Evolutionary conservation across 805 yeast genomes (phyloP), one percentile per base, ranked within the genome.

Genomic region (Cyberlindnera japonica): DNA sequence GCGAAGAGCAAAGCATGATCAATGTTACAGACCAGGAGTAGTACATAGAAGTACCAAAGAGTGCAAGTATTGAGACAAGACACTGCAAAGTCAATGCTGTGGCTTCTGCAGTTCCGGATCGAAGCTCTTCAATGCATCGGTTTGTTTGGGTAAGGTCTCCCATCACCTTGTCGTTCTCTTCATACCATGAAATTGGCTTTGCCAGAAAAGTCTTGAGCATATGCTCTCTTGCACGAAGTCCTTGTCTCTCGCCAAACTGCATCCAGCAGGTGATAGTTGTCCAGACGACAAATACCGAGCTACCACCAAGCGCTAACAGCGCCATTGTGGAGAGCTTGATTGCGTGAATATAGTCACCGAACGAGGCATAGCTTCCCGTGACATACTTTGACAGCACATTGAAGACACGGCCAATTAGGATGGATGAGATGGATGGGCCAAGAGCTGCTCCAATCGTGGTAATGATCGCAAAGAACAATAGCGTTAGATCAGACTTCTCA

Each of bases 21-120:
- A 93, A 62, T 0, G 97, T 85, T 10, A 93, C 68, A 4, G 85
- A 72, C 97, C 97, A 91, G 3, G 95, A 85, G 45, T 79, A 81
- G 45, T 74, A 72, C 57, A 93, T 74, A 2, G 96, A 79, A 0
- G 84, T 76, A 1, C 76, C 70, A 2, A 82, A 55, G 10, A 83
- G 61, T 0, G 83, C 76, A 4, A 75, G 38, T 0, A 78, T 63
- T 0, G 88, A 71, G 0, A 78, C 74, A 2, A 69, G 29, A 8
- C 78, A 71, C 48, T 80, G 80, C 11, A 77, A 54, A 2, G 81
- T 53, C 16, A 80, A 50, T 0, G 84, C 88, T 14, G 79, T 55
- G 3, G 81, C 75, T 54, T 83, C 90, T 3, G 91, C 77, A 5
- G 77, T 67, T 1, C 89, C 85, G 0, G 74, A 62, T 55, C 93